Evolutionary conservation across 1,284 basidiomycete species (phyloP).

Genomic region (Chondrostereum purpureum): DNA sequence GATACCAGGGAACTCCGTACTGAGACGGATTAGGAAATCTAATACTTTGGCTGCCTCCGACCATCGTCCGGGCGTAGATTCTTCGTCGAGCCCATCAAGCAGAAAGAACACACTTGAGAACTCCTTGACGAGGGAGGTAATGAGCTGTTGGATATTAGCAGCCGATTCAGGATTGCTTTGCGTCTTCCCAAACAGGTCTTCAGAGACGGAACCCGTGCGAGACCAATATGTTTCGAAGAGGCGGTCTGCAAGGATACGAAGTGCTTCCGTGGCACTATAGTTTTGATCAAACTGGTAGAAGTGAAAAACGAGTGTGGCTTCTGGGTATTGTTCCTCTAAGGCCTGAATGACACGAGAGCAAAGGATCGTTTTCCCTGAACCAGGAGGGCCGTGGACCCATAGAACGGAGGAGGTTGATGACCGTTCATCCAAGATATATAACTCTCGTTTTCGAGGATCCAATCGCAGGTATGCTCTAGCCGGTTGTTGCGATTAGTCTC

Average conservation of each 20-base stretch:
- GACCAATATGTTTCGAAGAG: slow-evolving; percentile 15
- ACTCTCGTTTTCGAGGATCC: slow-evolving; percentile 8
- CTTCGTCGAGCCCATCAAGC: slow-evolving; percentile 21
- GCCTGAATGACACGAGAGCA: slow-evolving; percentile 11
- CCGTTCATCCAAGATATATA: slow-evolving; percentile 9
- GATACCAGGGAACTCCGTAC: slow-evolving; percentile 5
- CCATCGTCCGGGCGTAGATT: slow-evolving; percentile 9
- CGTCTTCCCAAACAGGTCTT: slow-evolving; percentile 11
- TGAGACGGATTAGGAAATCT: slow-evolving; percentile 11
- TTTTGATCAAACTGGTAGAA: slow-evolving; percentile 15
- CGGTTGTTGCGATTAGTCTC: background rate
- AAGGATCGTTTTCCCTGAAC: slow-evolving; percentile 15
- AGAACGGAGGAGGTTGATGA: slow-evolving; percentile 7
- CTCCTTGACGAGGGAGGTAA: slow-evolving; percentile 11
- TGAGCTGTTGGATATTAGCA: slow-evolving; percentile 12
- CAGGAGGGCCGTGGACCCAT: slow-evolving; percentile 14
- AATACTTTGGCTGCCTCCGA: slow-evolving; percentile 11
- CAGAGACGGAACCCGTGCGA: slow-evolving; percentile 6
- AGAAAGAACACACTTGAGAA: slow-evolving; percentile 14
- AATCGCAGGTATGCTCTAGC: slow-evolving; percentile 10
- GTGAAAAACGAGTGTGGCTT: slow-evolving; percentile 13
- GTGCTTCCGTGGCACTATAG: slow-evolving; percentile 10
- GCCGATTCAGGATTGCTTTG: slow-evolving; percentile 10
- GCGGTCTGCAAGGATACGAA: slow-evolving; percentile 17
- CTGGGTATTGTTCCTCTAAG: slow-evolving; percentile 2